Evolutionary conservation across 805 yeast species (phyloP).

Genomic region (Zygoascus ofunaensis): DNA sequence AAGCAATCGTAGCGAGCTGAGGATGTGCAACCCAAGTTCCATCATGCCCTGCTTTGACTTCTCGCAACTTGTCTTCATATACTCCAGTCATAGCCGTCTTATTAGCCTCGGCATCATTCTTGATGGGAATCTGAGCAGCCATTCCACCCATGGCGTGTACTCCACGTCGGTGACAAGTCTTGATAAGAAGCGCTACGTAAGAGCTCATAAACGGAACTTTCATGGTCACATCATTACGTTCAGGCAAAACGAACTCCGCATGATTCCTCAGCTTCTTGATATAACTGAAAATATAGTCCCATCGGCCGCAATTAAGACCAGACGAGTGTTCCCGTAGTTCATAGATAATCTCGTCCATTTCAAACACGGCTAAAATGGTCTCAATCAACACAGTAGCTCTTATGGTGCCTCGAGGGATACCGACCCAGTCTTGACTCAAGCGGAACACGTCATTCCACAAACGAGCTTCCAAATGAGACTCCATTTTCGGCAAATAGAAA

Average conservation of each 20-base stretch:
- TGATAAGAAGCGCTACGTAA: slow-evolving; percentile 54
- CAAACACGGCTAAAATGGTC: slow-evolving; percentile 65
- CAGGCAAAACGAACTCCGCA: slow-evolving; percentile 55
- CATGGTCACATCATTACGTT: slow-evolving; percentile 63
- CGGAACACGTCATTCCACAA: slow-evolving; percentile 68
- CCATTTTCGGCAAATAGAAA: slow-evolving; percentile 69
- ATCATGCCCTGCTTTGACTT: slow-evolving; percentile 60
- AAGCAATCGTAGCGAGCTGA: slow-evolving; percentile 54
- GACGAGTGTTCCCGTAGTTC: slow-evolving; percentile 63
- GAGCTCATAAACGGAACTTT: slow-evolving; percentile 59
- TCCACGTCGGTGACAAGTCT: slow-evolving; percentile 62
- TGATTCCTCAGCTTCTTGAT: slow-evolving; percentile 58
- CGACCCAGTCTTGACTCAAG: slow-evolving; percentile 54
- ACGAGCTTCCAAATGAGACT: slow-evolving; percentile 66
- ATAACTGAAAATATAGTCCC: slow-evolving; percentile 69
- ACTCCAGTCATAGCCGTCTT: slow-evolving; percentile 58
- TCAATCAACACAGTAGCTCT: slow-evolving; percentile 65
- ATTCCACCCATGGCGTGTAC: slow-evolving; percentile 74
- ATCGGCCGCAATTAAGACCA: slow-evolving; percentile 68
- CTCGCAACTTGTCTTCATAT: slow-evolving; percentile 57
- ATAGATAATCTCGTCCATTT: slow-evolving; percentile 70
- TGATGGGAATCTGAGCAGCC: slow-evolving; percentile 73
- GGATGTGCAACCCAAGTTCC: slow-evolving; percentile 78
- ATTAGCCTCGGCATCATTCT: slow-evolving; percentile 52
- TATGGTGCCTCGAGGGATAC: slow-evolving; percentile 57